phyloP scores from a whole-genome alignment of 257 asterid genomes.

The Nicotiana paniculata region DNA sequence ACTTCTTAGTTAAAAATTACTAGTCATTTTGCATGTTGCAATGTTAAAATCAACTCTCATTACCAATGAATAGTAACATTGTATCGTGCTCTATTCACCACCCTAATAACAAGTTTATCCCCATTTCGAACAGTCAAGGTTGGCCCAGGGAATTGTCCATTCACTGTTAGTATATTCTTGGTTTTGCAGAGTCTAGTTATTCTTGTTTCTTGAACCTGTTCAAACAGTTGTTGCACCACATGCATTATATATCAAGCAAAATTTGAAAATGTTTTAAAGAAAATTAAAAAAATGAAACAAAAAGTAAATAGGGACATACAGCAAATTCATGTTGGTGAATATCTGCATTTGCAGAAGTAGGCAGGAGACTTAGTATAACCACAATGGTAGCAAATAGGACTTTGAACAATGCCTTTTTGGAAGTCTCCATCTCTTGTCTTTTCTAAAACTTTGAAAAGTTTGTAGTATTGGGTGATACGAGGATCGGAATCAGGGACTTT shows the following conservation, averaged over 20 bases:
- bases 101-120: constrained; percentile 42
- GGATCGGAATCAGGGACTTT: not conserved
- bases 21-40: no score
- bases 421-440: constrained; percentile 22
- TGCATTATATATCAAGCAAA: no score
- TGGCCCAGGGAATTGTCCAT: constrained; percentile 78
- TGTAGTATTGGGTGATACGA: not conserved
- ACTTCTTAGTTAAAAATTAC: no score
- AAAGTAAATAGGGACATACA: constrained; percentile 17
- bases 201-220: constrained; percentile 44
- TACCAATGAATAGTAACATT: constrained; percentile 52
- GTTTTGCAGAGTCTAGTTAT: constrained; percentile 52
- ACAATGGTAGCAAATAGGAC: not conserved
- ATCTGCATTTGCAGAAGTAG: constrained; percentile 34
- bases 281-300: not conserved
- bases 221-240: no score
- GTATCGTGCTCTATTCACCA: constrained; percentile 46
- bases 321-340: constrained; percentile 37
- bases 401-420: no score
- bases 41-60: no score
- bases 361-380: constrained; percentile 13
- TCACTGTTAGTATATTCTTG: constrained; percentile 44
- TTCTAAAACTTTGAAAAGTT: not conserved
- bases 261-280: not conserved
- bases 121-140: constrained; percentile 47